These are phyloP conservation scores for Pseudognaphalium luteoalbum DNA, from an alignment of 129 eudicot species.

Conservation along the genomic window DNA sequence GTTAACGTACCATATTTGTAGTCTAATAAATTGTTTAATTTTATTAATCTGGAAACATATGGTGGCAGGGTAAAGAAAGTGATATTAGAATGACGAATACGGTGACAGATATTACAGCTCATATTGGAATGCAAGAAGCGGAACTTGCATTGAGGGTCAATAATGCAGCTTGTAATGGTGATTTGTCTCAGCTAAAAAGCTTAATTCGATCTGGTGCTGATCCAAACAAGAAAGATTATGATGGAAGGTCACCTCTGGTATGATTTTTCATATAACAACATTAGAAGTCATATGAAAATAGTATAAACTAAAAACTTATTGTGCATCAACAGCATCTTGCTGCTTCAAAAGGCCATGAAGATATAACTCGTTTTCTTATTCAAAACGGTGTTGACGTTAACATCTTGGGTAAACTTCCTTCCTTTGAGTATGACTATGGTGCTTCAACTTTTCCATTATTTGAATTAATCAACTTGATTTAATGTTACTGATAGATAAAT, in stretches of 20 bases:
- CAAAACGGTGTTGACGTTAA: slow-evolving; percentile 57
- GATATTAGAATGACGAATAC: slow-evolving; percentile 62
- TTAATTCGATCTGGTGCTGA: slow-evolving; percentile 72
- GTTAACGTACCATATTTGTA: not conserved
- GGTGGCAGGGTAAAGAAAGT: slow-evolving; percentile 62
- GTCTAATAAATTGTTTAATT: not conserved
- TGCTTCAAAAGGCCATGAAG: slow-evolving; percentile 61
- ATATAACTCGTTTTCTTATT: slow-evolving; percentile 47
- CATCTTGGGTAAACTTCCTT: slow-evolving; percentile 35
- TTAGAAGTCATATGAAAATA: not conserved
- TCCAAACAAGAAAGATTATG: slow-evolving; percentile 62
- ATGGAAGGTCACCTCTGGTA: slow-evolving; percentile 81
- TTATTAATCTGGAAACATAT: slow-evolving; percentile 15
- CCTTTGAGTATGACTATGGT: not conserved
- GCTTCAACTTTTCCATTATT: not conserved
- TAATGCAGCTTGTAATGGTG: slow-evolving; percentile 61
- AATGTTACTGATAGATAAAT: slow-evolving; percentile 55
- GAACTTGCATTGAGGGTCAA: slow-evolving; percentile 74
- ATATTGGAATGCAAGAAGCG: slow-evolving; percentile 66
- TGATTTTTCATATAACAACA: not conserved
- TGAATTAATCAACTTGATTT: not conserved
- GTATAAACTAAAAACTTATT: not conserved
- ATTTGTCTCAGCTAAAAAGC: slow-evolving; percentile 58
- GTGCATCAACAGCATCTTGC: slow-evolving; percentile 1
- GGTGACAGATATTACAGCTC: slow-evolving; percentile 71